Evolutionary conservation across 2,329 filamentous ascomycete genomes (phyloP), one percentile per base, ranked within the genome.

Genomic region (Ascochyta fabae): DNA sequence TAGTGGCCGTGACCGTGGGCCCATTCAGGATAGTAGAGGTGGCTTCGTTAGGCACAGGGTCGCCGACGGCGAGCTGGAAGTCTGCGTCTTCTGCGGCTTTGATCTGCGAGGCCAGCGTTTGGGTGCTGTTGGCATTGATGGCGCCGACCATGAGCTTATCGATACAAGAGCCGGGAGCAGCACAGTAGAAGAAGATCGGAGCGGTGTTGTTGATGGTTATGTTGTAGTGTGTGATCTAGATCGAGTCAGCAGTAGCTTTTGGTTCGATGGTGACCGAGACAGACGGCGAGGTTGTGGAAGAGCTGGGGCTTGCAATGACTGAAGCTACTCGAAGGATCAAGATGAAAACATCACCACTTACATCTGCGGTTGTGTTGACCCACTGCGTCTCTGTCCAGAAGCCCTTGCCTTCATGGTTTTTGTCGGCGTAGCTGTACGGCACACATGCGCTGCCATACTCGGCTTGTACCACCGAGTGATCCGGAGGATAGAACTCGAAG

Each of bases 81-180:
- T 64, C 61, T 34, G 73, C 62, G 6, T 61, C 38, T 36, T 56
- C 50, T 1, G 70, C 71, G 15, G 65, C 56, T 8, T 58, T 26
- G 8, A 66, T 67, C 36, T 75, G 74, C 24, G 40, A 38, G 3
- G 59, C 60, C 5, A 76, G 58, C 1, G 72, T 73, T 48, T 72
- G 66, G 2, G 66, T 71, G 2, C 52, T 54, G 50, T 77, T 78
- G 6, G 87, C 83, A 67, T 93, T 94, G 62, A 94, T 88, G 1
- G 85, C 88, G 3, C 89, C 90, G 15, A 94, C 83, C 90, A 94
- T 94, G 22, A 84, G 81, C 39, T 88, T 82, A 3, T 77, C 72
- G 3, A 81, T 79, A 66, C 90, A 94, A 2, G 88, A 90, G 0
- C 79, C 82, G 0, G 85, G 81, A 0, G 88, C 88, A 0, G 86